Base-by-base conservation (phyloP, 1,139 yeast species). In the Geotrichum klebahnii region DNA sequence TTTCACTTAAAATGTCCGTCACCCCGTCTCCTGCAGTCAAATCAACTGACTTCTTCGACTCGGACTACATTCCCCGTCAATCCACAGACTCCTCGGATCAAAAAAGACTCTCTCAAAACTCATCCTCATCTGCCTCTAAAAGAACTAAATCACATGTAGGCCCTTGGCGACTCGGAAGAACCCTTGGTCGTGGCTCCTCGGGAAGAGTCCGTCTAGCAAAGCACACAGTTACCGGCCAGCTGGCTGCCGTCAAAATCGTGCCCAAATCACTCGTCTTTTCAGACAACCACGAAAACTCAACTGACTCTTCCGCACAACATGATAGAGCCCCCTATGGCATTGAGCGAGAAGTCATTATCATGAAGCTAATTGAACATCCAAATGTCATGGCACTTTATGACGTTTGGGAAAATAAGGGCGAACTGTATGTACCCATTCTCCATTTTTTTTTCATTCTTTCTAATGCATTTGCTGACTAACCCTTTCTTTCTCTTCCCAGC, bases 321-420 rank as follows among this genome's bases (percentile, higher is more conserved):
- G 55, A 26, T 36, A 53, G 20, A 29, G 52, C 52, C 53, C 94
- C 95, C 10, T 88, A 90, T 62, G 97, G 98, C 20, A 90, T 94
- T 48, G 98, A 94, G 69, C 77, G 98, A 55, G 99, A 92, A 67
- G 95, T 92, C 59, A 89, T 92, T 62, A 84, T 84, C 53, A 88
- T 88, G 81, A 92, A 92, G 67, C 76, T 92, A 54, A 80, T 94
- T 44, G 86, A 88, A 55, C 98, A 92, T 67, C 90, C 94, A 17
- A 92, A 92, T 65, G 94, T 92, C 50, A 81, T 92, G 84, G 89
- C 95, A n/a, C 74, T 92, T 42, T 92, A 87, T 67, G 99, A 92
- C 62, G 99, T 94, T 38, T 92, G 98, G 98, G 98, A 94, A 68
- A 92, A 94, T 62, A 86, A 88, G 61, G 89, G 94, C 57, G 97